Conservation (phyloP, 2,329 filamentous ascomycete species). For the Ploettnerulaceae sp. region DNA sequence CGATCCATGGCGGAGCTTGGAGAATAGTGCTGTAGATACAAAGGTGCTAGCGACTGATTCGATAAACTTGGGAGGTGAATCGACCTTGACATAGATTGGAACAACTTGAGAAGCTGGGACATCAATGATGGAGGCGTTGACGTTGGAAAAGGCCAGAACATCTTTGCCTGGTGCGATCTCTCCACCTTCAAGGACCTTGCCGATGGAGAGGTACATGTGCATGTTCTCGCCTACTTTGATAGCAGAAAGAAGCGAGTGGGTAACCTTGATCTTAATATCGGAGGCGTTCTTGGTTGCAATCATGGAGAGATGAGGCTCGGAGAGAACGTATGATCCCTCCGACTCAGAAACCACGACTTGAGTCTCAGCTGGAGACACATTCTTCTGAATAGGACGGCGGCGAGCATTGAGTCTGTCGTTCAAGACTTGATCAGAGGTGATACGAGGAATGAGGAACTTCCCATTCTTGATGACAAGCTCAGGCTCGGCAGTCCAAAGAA, state of each 20-base stretch:
- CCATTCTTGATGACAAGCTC: constrained; percentile 12
- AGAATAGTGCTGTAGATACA: constrained; percentile 11
- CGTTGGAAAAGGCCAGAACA: constrained; percentile 11
- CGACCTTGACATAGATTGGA: constrained; percentile 14
- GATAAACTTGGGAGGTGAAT: constrained; percentile 15
- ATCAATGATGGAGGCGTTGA: constrained; percentile 9
- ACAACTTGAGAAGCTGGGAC: constrained; percentile 9
- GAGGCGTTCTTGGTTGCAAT: constrained; percentile 3
- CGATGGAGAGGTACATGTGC: constrained; percentile 12
- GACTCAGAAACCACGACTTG: constrained; percentile 8
- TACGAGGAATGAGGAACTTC: constrained; percentile 12
- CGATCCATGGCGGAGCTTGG: constrained; percentile 12
- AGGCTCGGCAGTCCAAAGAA: constrained; percentile 11
- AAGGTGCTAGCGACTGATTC: constrained; percentile 13
- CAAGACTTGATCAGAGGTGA: constrained; percentile 7
- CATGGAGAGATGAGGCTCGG: constrained; percentile 8
- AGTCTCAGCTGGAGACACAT: constrained; percentile 8
- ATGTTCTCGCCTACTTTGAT: constrained; percentile 11
- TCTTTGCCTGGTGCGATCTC: constrained; percentile 10
- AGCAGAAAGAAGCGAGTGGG: constrained; percentile 8
- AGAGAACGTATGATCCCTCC: constrained; percentile 4
- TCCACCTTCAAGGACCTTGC: constrained; percentile 10
- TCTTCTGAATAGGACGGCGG: constrained; percentile 11
- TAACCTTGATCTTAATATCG: constrained; percentile 12
- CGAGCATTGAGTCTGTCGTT: constrained; percentile 11